Base-by-base conservation (phyloP, 768 basidiomycete species). In the Phylloporus arenicola region DNA sequence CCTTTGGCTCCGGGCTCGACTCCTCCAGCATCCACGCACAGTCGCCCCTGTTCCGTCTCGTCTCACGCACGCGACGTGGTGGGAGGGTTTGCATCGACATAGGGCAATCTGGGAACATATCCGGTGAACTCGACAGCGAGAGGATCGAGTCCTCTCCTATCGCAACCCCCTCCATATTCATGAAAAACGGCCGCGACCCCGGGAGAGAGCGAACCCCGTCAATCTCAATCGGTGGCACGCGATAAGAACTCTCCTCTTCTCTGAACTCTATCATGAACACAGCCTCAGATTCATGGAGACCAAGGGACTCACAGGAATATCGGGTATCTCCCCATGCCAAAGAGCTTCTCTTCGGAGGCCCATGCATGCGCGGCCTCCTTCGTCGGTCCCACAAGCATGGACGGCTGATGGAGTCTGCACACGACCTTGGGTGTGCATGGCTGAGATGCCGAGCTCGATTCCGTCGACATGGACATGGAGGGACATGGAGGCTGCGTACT, bases 131-230 rank as follows among this genome's bases (percentile, higher is more conserved):
- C 17, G 66, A 61, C 40, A 76, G 51, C 7, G 72, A 74, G 39
- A 77, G 68, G 58, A 73, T 75, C 12, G 75, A 74, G 45, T 75
- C 73, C 33, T 73, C 73, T 24, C 57, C 63, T 51, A 64, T 69
- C 9, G 62, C 53, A 16, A 55, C 48, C 27, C 57, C 62, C 33
- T 72, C 70, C 25, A 45, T 31, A 34, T 74, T 72, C 40, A 74
- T 70, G 58, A 76, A 77, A 56, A 74, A 71, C 10, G 78, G 72
- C 44, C 65, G 70, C 19, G 76, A 71, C 48, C 70, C 61, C 0
- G 72, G 70, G 3, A 71, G 70, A 2, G 75, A 64, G 13, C 65
- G 61, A 48, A 75, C 74, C 3, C 72, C 72, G 44, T 79, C 76
- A 4, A 73, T 61, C 17, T 54, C 51, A 9, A 53, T 48, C 22